These are phyloP conservation scores for Paecilomyces niveus DNA, from an alignment of 2,329 filamentous ascomycete species.

Conservation along the genomic window DNA sequence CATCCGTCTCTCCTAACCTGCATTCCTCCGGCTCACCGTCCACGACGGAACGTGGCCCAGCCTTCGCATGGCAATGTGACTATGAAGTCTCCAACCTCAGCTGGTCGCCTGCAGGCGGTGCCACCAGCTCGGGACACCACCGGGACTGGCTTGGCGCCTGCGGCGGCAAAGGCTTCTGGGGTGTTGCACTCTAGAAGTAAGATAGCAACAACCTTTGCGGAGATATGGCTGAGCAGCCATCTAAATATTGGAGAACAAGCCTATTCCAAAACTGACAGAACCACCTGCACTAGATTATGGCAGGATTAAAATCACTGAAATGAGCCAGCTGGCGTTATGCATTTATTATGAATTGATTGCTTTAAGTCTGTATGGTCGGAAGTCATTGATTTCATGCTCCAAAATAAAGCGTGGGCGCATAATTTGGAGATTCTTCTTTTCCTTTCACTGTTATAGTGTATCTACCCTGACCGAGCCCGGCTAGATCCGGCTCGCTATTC, in stretches of 20 bases:
- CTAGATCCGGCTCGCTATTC: not conserved
- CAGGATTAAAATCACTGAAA: not conserved
- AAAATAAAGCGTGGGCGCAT: not conserved
- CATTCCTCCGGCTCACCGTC: slow-evolving; percentile 19
- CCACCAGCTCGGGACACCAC: slow-evolving; percentile 23
- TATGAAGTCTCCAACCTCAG: slow-evolving; percentile 42
- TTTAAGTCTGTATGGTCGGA: not conserved
- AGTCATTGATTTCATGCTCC: not conserved
- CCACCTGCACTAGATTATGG: not conserved
- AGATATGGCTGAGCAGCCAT: not conserved
- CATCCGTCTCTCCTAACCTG: slow-evolving; percentile 35
- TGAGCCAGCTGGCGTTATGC: not conserved
- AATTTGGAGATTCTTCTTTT: not conserved
- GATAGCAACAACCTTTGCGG: not conserved
- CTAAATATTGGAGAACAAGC: not conserved
- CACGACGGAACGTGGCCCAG: slow-evolving; percentile 36
- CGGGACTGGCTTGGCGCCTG: slow-evolving; percentile 40
- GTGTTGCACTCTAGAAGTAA: slow-evolving; percentile 19
- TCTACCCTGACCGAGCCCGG: not conserved
- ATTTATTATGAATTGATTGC: not conserved
- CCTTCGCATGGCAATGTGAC: slow-evolving; percentile 39
- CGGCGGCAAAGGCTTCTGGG: slow-evolving; percentile 39
- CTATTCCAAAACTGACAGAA: not conserved
- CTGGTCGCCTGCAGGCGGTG: slow-evolving; percentile 38
- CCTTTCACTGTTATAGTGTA: not conserved